Evolutionary conservation across 2,329 filamentous ascomycete species (phyloP), one percentile per base, ranked within the genome.

Genomic region (Trichoderma guizhouense): DNA sequence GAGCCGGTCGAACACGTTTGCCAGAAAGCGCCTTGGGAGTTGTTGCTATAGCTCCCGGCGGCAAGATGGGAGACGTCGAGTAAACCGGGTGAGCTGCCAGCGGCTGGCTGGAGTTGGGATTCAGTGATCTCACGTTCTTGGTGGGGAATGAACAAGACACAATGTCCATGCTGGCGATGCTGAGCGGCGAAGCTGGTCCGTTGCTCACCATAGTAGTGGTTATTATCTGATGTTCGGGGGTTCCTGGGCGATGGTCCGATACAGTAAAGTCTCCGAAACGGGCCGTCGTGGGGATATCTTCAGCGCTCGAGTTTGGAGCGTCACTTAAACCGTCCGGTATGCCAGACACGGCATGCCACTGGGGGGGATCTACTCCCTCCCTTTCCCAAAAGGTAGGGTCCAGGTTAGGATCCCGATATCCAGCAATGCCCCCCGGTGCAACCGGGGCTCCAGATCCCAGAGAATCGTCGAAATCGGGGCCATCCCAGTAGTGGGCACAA

Each of bases 401-500:
- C 67, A 89, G 77, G 39, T 79, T 83, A 8, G 87, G 83, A 78
- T 90, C 84, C 76, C 89, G 83, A 77, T 88, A 84, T 24, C 90
- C 91, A 28, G 86, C 86, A 71, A 91, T 86, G n/a, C 92, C 94
- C 51, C 95, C 94, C 5, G 94, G 93, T 0, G 87, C 80, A 63
- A 97, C 92, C 15, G 92, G 89, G 21, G 88, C 85, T 30, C 93
- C 89, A 4, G 90, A 85, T 15, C 86, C 87, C 14, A 89, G 84
- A 1, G 86, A 83, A 73, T 91, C 86, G 74, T 91, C 86, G 43
- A 91, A 91, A 61, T 93, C 89, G 0, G 89, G 85, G 0, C 88
- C 88, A 74, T 97, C 93, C 95, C 96, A 99, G 79, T 95, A 97
- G 70, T 95, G 84, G 0, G 92, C 91, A 79, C 95, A 98, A 24